Base-by-base conservation (phyloP, 2,329 filamentous ascomycete genomes). In the Penicillium sp. region DNA sequence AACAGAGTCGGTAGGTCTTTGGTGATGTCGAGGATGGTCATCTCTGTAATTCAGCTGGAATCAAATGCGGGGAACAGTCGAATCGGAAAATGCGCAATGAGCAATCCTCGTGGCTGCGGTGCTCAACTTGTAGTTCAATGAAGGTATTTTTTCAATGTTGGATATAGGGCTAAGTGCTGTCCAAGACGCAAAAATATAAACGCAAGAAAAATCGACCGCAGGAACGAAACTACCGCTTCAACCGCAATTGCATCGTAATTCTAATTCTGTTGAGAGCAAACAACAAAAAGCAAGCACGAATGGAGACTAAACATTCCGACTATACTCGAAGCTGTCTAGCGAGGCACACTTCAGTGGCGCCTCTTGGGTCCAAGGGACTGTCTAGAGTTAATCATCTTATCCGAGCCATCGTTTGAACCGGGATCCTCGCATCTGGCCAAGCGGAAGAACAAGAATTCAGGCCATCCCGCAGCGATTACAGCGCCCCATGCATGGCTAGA, bases 1-100 rank as follows among this genome's bases (percentile, higher is more conserved):
- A 92, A 91, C 59, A 92, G 83, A 26, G 87, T 85, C 45, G 87
- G 84, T 55, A 92, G 77, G 74, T 92, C 88, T 73, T 89, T 90
- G 60, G 75, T 82, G 58, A 79, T 86, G 72, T 92, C 88, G 67
- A 93, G 82, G 65, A 88, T 71, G 39, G 86, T 69, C 86, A 89
- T 90, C 52, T 64, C 51, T 21, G 44, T 23, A 55, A 47, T 19
- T 43, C 40, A 29, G 9, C 24, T 28, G 11, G 10, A 43, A 31
- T 23, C 8, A 33, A 48, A 19, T 33, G 31, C 36, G 36, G 44
- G 44, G 36, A 18, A 19, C 16, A 31, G 33, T 26, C 16, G 14
- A 7, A 24, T 10, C 10, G 23, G 42, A 8, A 11, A 14, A 13
- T 21, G 24, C 6, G 3, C 6, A 31, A n/a, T n/a, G n/a, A n/a